A percentile compares a stretch with the other conserved stretches of the same genome.
phyloP scores from a whole-genome alignment of 768 basidiomycete species.

The Collybiopsis confluens region DNA sequence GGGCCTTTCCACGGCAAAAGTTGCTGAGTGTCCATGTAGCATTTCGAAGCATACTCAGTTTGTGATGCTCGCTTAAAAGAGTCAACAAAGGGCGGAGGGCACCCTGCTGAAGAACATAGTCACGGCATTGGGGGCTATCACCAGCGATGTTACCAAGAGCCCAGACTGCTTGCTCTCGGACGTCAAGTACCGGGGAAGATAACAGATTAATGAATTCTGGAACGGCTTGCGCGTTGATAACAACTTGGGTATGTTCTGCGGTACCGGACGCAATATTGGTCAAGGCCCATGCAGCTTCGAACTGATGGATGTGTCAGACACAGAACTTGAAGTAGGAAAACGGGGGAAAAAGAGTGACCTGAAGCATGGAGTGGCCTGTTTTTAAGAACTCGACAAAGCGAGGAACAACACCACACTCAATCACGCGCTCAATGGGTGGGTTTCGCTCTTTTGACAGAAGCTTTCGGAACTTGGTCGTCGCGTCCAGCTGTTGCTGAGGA shows the following conservation, averaged over 20 bases:
- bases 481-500: slow-evolving; percentile 88
- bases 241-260: slow-evolving; percentile 96
- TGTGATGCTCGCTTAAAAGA: slow-evolving; percentile 93
- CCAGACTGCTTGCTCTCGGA: slow-evolving; percentile 99
- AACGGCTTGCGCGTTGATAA: slow-evolving; percentile 91
- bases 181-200: slow-evolving; percentile 91
- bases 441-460: slow-evolving; percentile 99
- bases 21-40: slow-evolving; percentile 99
- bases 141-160: slow-evolving; percentile 99
- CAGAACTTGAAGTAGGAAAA: slow-evolving; percentile 6
- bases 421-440: slow-evolving; percentile 97
- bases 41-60: slow-evolving; percentile 96
- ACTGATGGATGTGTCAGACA: slow-evolving; percentile 40
- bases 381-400: slow-evolving; percentile 95
- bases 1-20: slow-evolving; percentile 97
- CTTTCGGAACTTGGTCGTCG: slow-evolving; percentile 98
- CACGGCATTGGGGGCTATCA: slow-evolving; percentile 95
- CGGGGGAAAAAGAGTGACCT: slow-evolving; percentile 37
- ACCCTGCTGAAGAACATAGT: slow-evolving; percentile 92
- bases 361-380: slow-evolving; percentile 77
- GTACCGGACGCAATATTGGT: slow-evolving; percentile 99
- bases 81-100: slow-evolving; percentile 90
- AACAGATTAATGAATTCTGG: slow-evolving; percentile 96
- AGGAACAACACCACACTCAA: slow-evolving; percentile 94
- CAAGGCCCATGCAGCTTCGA: slow-evolving; percentile 96